Conservation (phyloP, 768 basidiomycete species). For the Tylopilus plumbeoviolaceoides region DNA sequence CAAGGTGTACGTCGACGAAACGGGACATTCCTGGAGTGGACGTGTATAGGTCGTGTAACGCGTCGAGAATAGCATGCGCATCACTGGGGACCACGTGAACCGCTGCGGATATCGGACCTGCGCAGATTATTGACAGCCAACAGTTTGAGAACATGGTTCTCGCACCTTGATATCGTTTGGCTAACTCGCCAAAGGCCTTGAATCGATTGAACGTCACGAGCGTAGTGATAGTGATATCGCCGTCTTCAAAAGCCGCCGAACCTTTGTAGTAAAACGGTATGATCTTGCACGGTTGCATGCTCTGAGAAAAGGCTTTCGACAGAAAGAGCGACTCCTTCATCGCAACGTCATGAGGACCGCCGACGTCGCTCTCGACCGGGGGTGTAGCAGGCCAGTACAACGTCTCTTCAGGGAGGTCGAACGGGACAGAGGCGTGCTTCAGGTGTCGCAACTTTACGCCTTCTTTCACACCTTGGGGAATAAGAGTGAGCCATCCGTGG, state of each 20-base stretch:
- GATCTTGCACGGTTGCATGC: constrained; percentile 70
- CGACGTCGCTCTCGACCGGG: not conserved
- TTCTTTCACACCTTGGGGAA: not conserved
- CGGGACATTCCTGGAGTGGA: constrained; percentile 60
- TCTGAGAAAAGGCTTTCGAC: constrained; percentile 65
- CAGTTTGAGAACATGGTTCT: constrained; percentile 10
- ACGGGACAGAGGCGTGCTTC: not conserved
- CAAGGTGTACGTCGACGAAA: constrained; percentile 82
- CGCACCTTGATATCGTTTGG: constrained; percentile 72
- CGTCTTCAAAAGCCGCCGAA: constrained; percentile 45
- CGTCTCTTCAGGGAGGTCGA: constrained; percentile 12
- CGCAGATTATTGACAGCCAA: not conserved
- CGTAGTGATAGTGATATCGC: constrained; percentile 83
- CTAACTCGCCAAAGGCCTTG: constrained; percentile 65
- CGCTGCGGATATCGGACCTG: constrained; percentile 83
- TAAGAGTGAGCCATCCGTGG: constrained; percentile 4
- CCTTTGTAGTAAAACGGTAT: constrained; percentile 82
- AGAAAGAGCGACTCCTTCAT: constrained; percentile 52
- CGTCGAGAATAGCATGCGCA: constrained; percentile 50
- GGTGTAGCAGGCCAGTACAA: constrained; percentile 21
- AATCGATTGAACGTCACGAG: constrained; percentile 79
- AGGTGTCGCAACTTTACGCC: not conserved
- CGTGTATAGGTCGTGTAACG: constrained; percentile 62
- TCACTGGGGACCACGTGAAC: constrained; percentile 56
- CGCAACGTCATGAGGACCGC: constrained; percentile 11